Evolutionary conservation across 108 stramenopile genomes (phyloP).

Genomic region (Fistulifera pelliculosa): DNA sequence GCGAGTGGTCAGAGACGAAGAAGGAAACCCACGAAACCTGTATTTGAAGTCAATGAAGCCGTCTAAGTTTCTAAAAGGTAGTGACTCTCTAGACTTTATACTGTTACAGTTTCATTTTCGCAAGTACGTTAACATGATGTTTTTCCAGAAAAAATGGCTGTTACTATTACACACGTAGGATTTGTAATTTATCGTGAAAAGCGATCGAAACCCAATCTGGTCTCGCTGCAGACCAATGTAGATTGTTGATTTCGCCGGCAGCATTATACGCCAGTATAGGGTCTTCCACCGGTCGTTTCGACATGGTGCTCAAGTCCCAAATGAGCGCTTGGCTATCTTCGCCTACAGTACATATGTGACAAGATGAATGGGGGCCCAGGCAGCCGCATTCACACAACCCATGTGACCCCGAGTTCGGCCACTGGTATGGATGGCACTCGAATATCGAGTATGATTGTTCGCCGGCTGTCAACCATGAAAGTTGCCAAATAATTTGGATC

Average conservation of each 20-base stretch:
- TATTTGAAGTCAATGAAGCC: slow-evolving; percentile 56
- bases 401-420: slow-evolving; percentile 81
- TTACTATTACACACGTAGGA: slow-evolving; percentile 21
- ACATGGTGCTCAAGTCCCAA: slow-evolving; percentile 89
- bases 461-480: slow-evolving; percentile 76
- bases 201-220: slow-evolving; percentile 97
- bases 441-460: slow-evolving; percentile 88
- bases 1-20: slow-evolving; percentile 46
- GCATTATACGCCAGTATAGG: slow-evolving; percentile 98
- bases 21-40: slow-evolving; percentile 61
- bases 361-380: slow-evolving; percentile 98
- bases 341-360: slow-evolving; percentile 94
- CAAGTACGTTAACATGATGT: too few species aligned
- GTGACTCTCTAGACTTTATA: too few species aligned
- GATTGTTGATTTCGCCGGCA: slow-evolving; percentile 91
- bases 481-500: slow-evolving; percentile 98
- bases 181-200: slow-evolving; percentile 89
- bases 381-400: slow-evolving; percentile 87
- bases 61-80: too few species aligned
- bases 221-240: slow-evolving; percentile 91
- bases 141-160: too few species aligned
- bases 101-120: too few species aligned
- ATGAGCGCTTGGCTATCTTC: slow-evolving; percentile 96
- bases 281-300: slow-evolving; percentile 80
- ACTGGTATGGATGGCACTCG: slow-evolving; percentile 81